These are phyloP conservation scores for Cutaneotrichosporon curvatum DNA, from an alignment of 1,284 basidiomycete species.

Conservation along the genomic window DNA sequence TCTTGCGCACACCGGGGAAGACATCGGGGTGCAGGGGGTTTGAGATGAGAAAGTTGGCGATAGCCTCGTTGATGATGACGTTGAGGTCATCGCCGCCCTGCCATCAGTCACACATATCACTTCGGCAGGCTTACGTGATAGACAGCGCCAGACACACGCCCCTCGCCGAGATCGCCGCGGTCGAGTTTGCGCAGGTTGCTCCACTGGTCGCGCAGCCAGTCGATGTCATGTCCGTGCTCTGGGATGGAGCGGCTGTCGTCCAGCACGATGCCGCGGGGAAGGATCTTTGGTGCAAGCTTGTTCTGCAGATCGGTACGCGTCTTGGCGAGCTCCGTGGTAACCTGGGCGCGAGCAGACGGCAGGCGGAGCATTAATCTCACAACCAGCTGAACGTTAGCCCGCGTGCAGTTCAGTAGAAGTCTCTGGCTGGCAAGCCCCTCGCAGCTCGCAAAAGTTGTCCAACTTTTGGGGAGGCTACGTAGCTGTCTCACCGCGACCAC, in stretches of 20 bases:
- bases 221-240: constrained; percentile 57
- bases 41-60: constrained; percentile 47
- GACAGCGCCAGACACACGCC: constrained; percentile 78
- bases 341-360: constrained; percentile 61
- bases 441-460: constrained; percentile 5
- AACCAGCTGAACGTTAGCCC: constrained; percentile 50
- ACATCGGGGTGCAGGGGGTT: constrained; percentile 95
- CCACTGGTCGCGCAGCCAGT: constrained; percentile 76
- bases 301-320: constrained; percentile 60
- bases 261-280: constrained; percentile 54
- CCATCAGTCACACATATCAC: constrained; percentile 26
- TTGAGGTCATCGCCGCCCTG: constrained; percentile 78
- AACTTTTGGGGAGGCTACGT: too few species aligned
- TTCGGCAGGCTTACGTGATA: constrained; percentile 55
- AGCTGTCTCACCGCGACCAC: too few species aligned
- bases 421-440: background rate
- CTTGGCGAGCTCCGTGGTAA: constrained; percentile 63
- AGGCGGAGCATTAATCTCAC: constrained; percentile 60
- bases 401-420: background rate
- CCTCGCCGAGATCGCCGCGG: constrained; percentile 48
- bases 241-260: constrained; percentile 57
- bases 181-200: constrained; percentile 71
- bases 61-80: constrained; percentile 44
- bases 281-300: constrained; percentile 51
- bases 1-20: constrained; percentile 85